These are phyloP conservation scores for Erythrobasidium hasegawianum DNA, from an alignment of 1,284 basidiomycete species.

Conservation along the genomic window DNA sequence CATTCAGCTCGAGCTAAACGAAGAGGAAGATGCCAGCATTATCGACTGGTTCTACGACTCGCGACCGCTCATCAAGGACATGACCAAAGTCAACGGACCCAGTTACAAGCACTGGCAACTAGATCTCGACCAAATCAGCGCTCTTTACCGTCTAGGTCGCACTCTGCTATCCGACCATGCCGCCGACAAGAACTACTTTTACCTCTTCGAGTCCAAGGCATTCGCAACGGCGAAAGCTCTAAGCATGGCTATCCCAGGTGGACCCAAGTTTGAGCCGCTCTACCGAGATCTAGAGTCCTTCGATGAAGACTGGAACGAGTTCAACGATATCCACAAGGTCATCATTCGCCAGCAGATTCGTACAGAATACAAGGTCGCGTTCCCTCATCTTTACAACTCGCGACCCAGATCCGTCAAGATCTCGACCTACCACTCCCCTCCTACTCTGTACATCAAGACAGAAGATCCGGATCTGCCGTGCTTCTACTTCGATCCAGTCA, in stretches of 20 bases:
- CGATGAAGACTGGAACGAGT: slow-evolving; percentile 99
- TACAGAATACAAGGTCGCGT: slow-evolving; percentile 98
- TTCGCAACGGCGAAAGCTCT: slow-evolving; percentile 95
- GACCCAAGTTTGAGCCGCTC: slow-evolving; percentile 86
- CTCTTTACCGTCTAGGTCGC: slow-evolving; percentile 89
- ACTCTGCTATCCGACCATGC: slow-evolving; percentile 83
- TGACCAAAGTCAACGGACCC: slow-evolving; percentile 71
- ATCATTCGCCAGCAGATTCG: slow-evolving; percentile 98
- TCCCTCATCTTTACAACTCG: slow-evolving; percentile 98
- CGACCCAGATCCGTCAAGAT: slow-evolving; percentile 92
- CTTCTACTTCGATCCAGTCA: slow-evolving; percentile 98
- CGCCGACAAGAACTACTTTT: slow-evolving; percentile 72
- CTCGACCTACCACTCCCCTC: slow-evolving; percentile 86
- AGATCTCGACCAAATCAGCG: slow-evolving; percentile 89
- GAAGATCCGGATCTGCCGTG: slow-evolving; percentile 99
- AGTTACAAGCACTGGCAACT: slow-evolving; percentile 94
- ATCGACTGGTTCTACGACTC: slow-evolving; percentile 99
- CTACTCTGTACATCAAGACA: slow-evolving; percentile 97
- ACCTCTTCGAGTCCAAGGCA: slow-evolving; percentile 94
- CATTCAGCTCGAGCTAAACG: slow-evolving; percentile 93
- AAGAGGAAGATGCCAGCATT: slow-evolving; percentile 90
- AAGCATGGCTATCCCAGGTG: slow-evolving; percentile 97
- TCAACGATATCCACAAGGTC: slow-evolving; percentile 99
- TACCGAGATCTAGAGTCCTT: slow-evolving; percentile 90
- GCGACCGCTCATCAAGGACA: slow-evolving; percentile 76